Evolutionary conservation across 805 yeast genomes (phyloP), one percentile per base, ranked within the genome.

Genomic region (Ogataea minuta): DNA sequence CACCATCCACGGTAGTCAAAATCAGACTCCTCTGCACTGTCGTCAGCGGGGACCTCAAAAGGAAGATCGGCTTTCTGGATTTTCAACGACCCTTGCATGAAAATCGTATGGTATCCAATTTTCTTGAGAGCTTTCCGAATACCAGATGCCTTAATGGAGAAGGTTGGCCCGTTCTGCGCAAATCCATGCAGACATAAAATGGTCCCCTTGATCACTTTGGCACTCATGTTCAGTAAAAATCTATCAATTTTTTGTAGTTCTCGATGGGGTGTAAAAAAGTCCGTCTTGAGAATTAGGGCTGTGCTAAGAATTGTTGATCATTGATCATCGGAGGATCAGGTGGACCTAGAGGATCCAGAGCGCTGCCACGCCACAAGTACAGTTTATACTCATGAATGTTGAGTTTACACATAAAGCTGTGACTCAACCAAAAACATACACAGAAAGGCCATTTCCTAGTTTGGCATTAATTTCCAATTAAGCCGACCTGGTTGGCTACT

Each of bases 141-240:
- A 3, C 95, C 97, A 2, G 95, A 81, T 0, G 96, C 81, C 61
- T 93, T 91, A 51, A 84, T 86, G 39, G 95, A 83, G 64, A 91
- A 91, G 10, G 82, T 72, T 28, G 82, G 72, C 6, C 91, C 91
- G 46, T 81, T 83, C 68, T 91, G 96, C 11, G 90, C 78, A 62
- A 81, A 89, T 0, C 99, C 98, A 50, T 91, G 99, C 20, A 93
- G 67, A 62, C 93, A 91, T n/a, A 91, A 68, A 19, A 91, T 70
- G 50, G 79, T 80, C 23, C 67, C 67, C 34, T 53, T 60, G 23
- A 56, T 36, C 15, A 42, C 59, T 36, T 55, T 55, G 11, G 51
- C 31, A 32, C 57, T 29, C 64, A 52, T 63, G 19, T 23, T 15
- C n/a, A 20, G n/a, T 12, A 31, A 8, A 8, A 24, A 9, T 16